These are phyloP conservation scores for Rehmannia glutinosa DNA, from an alignment of 257 asterid genomes.

Conservation along the genomic window DNA sequence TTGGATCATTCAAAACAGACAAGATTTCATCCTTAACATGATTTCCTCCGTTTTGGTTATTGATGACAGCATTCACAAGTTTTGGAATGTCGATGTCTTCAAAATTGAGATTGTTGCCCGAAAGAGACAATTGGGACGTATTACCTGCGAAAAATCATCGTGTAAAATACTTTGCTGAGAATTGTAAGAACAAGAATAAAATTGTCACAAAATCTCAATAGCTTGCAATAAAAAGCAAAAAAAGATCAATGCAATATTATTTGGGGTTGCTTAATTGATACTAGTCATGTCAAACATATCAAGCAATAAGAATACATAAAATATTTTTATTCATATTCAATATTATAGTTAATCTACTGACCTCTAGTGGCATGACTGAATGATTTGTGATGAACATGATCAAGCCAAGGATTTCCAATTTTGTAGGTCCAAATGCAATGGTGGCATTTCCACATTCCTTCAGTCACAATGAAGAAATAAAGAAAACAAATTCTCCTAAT, in stretches of 20 bases:
- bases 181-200: not conserved
- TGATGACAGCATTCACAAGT: conserved; percentile 15
- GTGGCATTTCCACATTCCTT: conserved; percentile 58
- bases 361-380: conserved; percentile 29
- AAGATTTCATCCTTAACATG: not conserved
- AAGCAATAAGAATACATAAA: not conserved
- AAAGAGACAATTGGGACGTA: conserved; percentile 7
- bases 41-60: not conserved
- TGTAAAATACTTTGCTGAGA: not conserved
- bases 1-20: not conserved
- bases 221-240: not conserved
- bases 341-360: conserved; percentile 20
- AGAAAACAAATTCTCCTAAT: not conserved
- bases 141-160: conserved; percentile 1
- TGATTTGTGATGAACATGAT: conserved; percentile 30
- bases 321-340: not conserved
- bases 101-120: not conserved
- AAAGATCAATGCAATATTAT: not conserved
- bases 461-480: conserved; percentile 2
- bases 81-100: conserved; percentile 33
- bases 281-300: not conserved
- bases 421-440: conserved; percentile 48
- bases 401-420: conserved; percentile 27
- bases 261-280: no score
- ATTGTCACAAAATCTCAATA: not conserved